A percentile compares a stretch with the other conserved stretches of the same genome.
These are phyloP conservation scores for Begonia masoniana DNA, from an alignment of 306 rosid species.

Conservation along the genomic window DNA sequence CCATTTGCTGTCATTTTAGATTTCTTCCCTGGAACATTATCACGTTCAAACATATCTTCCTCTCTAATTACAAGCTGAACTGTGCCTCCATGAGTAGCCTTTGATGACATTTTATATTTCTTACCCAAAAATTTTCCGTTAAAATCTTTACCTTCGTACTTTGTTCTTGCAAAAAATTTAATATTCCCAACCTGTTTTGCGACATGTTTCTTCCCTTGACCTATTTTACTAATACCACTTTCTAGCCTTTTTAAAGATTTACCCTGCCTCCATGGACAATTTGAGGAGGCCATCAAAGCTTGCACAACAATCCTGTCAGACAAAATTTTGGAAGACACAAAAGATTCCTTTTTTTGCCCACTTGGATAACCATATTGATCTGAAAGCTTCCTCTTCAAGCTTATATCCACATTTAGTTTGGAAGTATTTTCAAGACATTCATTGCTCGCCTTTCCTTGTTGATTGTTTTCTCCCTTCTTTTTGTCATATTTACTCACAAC, in stretches of 20 bases:
- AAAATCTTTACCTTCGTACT: slow-evolving; percentile 1
- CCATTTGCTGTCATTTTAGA: neutral
- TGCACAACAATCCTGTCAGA: slow-evolving; percentile 24
- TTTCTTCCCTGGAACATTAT: slow-evolving; percentile 15
- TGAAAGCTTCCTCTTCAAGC: slow-evolving; percentile 10
- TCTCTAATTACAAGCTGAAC: slow-evolving; percentile 27
- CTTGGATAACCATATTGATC: slow-evolving; percentile 3
- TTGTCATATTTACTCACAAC: neutral
- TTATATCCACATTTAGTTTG: slow-evolving; percentile 6
- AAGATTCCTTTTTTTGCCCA: slow-evolving; percentile 9
- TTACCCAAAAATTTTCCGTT: slow-evolving; percentile 11
- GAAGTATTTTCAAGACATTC: slow-evolving; percentile 1
- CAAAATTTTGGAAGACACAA: slow-evolving; percentile 11
- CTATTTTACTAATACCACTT: slow-evolving; percentile 13
- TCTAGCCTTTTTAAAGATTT: slow-evolving; percentile 16
- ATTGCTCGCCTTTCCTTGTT: slow-evolving; percentile 15
- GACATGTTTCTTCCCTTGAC: slow-evolving; percentile 25
- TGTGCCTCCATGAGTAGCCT: slow-evolving; percentile 11
- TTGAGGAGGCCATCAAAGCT: slow-evolving; percentile 55
- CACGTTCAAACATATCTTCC: neutral
- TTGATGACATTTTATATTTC: slow-evolving; percentile 4
- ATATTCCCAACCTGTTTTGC: neutral
- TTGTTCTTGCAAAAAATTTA: no score
- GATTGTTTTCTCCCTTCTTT: slow-evolving; percentile 14
- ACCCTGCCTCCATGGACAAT: slow-evolving; percentile 42